Evolutionary conservation across 1,284 basidiomycete species (phyloP).

Genomic region (Malassezia vespertilionis): DNA sequence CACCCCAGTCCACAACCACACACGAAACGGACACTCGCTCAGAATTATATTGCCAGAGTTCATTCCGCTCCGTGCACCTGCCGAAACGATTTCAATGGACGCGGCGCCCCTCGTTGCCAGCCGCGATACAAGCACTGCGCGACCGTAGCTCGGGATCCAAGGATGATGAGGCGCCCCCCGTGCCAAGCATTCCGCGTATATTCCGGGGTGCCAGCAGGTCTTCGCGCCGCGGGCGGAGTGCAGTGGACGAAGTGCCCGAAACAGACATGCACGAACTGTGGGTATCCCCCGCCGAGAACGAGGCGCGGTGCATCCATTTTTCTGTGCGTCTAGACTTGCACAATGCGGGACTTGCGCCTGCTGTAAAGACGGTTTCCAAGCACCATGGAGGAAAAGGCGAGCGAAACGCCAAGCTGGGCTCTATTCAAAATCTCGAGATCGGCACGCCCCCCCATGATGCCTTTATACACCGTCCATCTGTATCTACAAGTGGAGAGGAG

Average conservation of each 20-base stretch:
- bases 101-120: slow-evolving; percentile 8
- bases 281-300: neutral
- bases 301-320: slow-evolving; percentile 19
- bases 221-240: too few species aligned
- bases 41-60: slow-evolving; percentile 16
- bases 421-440: too few species aligned
- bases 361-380: too few species aligned
- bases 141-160: neutral
- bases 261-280: slow-evolving; percentile 8
- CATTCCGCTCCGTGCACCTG: neutral
- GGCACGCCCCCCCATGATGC: too few species aligned
- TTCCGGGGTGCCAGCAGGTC: too few species aligned
- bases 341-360: slow-evolving; percentile 25
- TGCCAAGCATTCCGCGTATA: neutral
- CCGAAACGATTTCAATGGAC: slow-evolving; percentile 4
- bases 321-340: slow-evolving; percentile 36
- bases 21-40: too few species aligned
- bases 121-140: neutral
- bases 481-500: too few species aligned
- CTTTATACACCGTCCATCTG: too few species aligned
- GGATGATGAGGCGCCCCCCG: neutral
- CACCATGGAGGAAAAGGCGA: too few species aligned
- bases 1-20: too few species aligned
- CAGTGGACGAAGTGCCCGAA: neutral
- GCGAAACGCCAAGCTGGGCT: too few species aligned